phyloP scores from a whole-genome alignment of 441 rosid species.

The Aleurites moluccanus region DNA sequence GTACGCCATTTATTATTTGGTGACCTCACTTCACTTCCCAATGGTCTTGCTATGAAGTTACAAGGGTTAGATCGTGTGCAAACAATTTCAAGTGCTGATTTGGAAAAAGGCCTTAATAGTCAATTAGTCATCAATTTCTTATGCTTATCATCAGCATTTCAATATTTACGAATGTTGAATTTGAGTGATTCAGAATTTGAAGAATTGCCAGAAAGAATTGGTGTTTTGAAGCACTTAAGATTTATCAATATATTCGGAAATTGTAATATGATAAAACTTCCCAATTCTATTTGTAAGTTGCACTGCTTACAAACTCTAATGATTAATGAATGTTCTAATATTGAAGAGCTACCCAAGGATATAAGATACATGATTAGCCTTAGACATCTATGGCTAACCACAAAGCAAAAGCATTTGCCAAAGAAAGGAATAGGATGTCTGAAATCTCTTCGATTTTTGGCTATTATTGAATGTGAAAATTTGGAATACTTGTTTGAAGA shows the following conservation, averaged over 20 bases:
- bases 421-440: slow-evolving; percentile 20
- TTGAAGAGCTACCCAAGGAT: slow-evolving; percentile 27
- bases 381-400: background rate
- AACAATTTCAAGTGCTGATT: background rate
- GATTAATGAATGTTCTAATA: slow-evolving; percentile 9
- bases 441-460: background rate
- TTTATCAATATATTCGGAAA: background rate
- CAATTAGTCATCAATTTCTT: background rate
- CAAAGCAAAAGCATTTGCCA: slow-evolving; percentile 17
- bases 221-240: slow-evolving; percentile 27
- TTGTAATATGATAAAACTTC: slow-evolving; percentile 21
- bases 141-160: slow-evolving; percentile 13
- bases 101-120: background rate
- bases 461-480: slow-evolving; percentile 3
- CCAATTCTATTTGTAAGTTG: slow-evolving; percentile 23
- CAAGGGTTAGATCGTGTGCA: background rate
- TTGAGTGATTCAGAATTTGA: background rate
- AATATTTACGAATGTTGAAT: background rate
- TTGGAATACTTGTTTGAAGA: slow-evolving; percentile 17
- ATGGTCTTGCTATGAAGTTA: background rate
- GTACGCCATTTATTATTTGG: background rate
- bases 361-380: slow-evolving; percentile 23
- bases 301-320: slow-evolving; percentile 22
- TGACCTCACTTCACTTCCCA: background rate
- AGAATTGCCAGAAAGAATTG: slow-evolving; percentile 1